phyloP scores from a whole-genome alignment of 164 flowering plant species.

The Liriodendron chinense region DNA sequence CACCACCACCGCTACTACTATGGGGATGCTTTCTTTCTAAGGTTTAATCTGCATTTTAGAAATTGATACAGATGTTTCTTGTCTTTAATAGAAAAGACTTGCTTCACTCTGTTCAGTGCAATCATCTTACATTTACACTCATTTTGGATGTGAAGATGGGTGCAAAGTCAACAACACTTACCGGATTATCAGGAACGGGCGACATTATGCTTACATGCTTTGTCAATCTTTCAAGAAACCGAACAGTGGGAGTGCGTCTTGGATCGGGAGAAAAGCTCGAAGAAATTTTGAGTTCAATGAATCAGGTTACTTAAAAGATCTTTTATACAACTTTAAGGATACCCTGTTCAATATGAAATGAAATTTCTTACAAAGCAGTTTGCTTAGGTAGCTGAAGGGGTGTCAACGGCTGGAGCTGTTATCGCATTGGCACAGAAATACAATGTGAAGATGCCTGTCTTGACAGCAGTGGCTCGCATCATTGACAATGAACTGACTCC shows the following conservation, averaged over 20 bases:
- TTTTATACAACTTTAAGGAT: neutral
- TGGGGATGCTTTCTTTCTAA: neutral
- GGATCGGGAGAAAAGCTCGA: slow-evolving; percentile 96
- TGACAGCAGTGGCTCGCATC: slow-evolving; percentile 94
- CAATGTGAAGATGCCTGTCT: slow-evolving; percentile 91
- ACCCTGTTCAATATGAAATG: neutral
- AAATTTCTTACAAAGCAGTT: neutral
- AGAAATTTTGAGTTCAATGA: slow-evolving; percentile 81
- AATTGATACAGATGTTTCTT: neutral
- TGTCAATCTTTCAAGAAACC: slow-evolving; percentile 89
- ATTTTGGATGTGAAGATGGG: slow-evolving; percentile 66
- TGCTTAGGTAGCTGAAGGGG: slow-evolving; percentile 92
- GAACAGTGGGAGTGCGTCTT: slow-evolving; percentile 90
- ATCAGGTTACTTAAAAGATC: slow-evolving; percentile 52
- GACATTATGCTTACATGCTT: slow-evolving; percentile 98
- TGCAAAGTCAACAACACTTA: slow-evolving; percentile 84
- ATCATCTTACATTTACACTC: neutral
- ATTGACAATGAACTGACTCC: slow-evolving; percentile 92
- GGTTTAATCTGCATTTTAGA: neutral
- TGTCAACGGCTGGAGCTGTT: slow-evolving; percentile 96
- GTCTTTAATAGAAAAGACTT: neutral
- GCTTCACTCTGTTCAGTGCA: no score
- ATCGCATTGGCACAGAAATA: slow-evolving; percentile 93
- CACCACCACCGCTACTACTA: no score
- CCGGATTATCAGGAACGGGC: slow-evolving; percentile 93